Percentiles rank a stretch among this genome's conserved stretches.
These are phyloP conservation scores for Misopates orontium DNA, from an alignment of 257 asterid species.

Conservation along the genomic window DNA sequence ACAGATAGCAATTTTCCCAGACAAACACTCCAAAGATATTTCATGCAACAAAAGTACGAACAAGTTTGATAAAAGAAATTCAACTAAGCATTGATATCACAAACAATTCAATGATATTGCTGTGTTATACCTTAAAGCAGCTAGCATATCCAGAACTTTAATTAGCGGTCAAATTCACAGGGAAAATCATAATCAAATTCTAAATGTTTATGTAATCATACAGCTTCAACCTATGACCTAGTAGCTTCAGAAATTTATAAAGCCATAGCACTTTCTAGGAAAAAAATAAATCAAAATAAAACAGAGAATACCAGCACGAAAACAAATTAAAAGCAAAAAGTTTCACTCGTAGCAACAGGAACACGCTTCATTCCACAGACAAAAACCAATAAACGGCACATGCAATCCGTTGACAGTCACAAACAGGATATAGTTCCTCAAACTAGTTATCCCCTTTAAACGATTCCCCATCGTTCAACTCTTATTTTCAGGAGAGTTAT, in stretches of 20 bases:
- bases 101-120: too few relatives aligned
- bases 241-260: background rate
- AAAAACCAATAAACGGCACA: background rate
- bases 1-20: background rate
- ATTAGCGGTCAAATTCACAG: background rate
- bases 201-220: background rate
- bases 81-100: background rate
- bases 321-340: background rate
- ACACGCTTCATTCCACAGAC: background rate
- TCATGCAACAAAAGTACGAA: background rate
- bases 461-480: too few relatives aligned
- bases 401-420: too few relatives aligned
- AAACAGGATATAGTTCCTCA: too few relatives aligned
- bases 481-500: too few relatives aligned
- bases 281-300: background rate
- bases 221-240: constrained; percentile 1
- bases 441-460: too few relatives aligned
- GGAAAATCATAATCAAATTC: background rate
- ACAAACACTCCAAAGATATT: background rate
- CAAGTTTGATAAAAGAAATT: background rate
- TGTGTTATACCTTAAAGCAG: too few relatives aligned
- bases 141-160: background rate
- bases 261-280: background rate
- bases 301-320: background rate
- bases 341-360: background rate